Evolutionary conservation across 2,329 filamentous ascomycete species (phyloP).

Genomic region (Zasmidium angulare): DNA sequence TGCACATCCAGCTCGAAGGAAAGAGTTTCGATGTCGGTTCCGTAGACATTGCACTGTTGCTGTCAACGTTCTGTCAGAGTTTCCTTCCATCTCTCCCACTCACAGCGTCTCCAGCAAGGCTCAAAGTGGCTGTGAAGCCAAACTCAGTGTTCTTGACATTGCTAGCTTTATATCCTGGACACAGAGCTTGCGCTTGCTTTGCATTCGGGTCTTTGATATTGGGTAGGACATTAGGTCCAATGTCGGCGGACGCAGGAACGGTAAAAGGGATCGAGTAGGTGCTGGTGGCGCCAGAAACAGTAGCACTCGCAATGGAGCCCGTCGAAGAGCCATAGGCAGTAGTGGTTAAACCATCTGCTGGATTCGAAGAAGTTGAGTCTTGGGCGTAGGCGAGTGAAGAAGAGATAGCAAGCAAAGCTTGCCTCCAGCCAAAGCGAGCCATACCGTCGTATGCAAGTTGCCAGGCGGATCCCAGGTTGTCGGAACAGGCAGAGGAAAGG

Average conservation of each 20-base stretch:
- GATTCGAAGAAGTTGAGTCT: conserved; percentile 17
- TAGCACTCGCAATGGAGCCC: conserved; percentile 24
- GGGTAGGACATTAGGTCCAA: conserved; percentile 47
- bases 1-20: conserved; percentile 60
- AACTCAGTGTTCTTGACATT: conserved; percentile 46
- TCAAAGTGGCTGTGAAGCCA: conserved; percentile 55
- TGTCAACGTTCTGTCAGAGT: conserved; percentile 7
- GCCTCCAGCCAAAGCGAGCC: conserved; percentile 21
- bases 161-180: conserved; percentile 59
- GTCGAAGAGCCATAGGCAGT: conserved; percentile 19
- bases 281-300: conserved; percentile 30
- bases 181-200: conserved; percentile 59
- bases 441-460: conserved; percentile 15
- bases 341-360: conserved; percentile 22
- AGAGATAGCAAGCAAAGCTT: conserved; percentile 23
- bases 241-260: conserved; percentile 34
- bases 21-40: conserved; percentile 68
- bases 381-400: conserved; percentile 23
- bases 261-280: conserved; percentile 33
- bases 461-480: conserved; percentile 2
- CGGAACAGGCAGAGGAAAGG: conserved; percentile 1
- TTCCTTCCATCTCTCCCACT: conserved; percentile 2
- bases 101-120: conserved; percentile 50
- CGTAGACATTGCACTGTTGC: conserved; percentile 68
- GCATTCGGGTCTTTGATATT: conserved; percentile 66